Base-by-base conservation (phyloP, 2,329 filamentous ascomycete genomes). In the Neopestalotiopsis sp. region DNA sequence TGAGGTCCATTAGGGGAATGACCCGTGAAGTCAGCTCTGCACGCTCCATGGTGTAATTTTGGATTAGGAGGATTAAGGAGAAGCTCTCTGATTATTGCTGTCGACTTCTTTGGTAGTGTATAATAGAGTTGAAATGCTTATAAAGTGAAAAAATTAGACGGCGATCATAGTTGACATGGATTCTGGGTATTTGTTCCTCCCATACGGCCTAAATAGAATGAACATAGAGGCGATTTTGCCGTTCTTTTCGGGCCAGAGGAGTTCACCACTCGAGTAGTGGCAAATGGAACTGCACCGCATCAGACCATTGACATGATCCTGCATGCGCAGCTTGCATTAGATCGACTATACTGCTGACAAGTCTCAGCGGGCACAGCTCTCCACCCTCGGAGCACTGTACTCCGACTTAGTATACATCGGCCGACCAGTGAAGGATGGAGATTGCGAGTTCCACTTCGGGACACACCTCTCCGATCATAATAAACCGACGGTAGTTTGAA, bases 1-100 rank as follows among this genome's bases (percentile, higher is more conserved):
- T 61, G 24, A 69, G 60, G 12, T 24, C 67, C 68, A 69, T 69
- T 34, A 56, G 49, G 24, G 68, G 68, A 10, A 69, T 61, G 12
- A 69, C 66, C 13, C 68, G 60, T 17, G 20, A 61, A 6, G 68
- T 65, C 24, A 69, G 38, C 14, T 69, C 66, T 49, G 68, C 40
- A 9, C 68, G 68, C 30, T 66, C 32, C 62, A 32, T 65, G 24
- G 40, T 20, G 45, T 1, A n/a, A 3, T 28, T 3, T 28, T 1
- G 45, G 10, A 24, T n/a, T 38, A 34, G 3, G 34, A 38, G 34
- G 5, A 14, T 60, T 3, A 13, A 1, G 5, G 14, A 30, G 30
- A 12, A 4, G 3, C 5, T 4, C 6, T 3, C 4, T 10, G 32
- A 17, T 3, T 2, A 32, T 17, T 7, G 14, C 4, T 20, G 13